These are phyloP conservation scores for Globomyces pollinis-pini DNA, from an alignment of 192 early-diverging fungal genomes.

Conservation along the genomic window DNA sequence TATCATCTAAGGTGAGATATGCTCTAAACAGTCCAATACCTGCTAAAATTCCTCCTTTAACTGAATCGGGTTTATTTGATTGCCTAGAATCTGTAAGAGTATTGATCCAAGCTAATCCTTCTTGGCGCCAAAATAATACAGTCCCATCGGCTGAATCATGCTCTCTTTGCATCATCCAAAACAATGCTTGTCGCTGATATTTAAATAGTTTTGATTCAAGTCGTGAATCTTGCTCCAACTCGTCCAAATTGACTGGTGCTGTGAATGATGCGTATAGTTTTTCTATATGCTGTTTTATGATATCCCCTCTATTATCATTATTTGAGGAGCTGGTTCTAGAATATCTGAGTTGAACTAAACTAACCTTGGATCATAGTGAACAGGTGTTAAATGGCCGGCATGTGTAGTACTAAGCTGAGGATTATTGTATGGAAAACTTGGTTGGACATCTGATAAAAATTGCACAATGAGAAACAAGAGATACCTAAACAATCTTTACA, in stretches of 20 bases:
- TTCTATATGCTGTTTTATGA: slow-evolving; percentile 43
- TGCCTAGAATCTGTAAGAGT: slow-evolving; percentile 41
- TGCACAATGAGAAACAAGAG: too few species aligned
- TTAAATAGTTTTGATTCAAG: slow-evolving; percentile 54
- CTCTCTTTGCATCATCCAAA: slow-evolving; percentile 72
- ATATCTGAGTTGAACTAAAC: too few species aligned
- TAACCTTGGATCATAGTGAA: too few species aligned
- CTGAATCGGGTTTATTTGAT: slow-evolving; percentile 32
- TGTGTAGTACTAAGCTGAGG: too few species aligned
- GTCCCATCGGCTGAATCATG: background rate
- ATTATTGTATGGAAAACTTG: too few species aligned
- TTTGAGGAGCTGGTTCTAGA: too few species aligned
- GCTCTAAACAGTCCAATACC: too few species aligned
- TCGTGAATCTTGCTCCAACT: slow-evolving; percentile 39
- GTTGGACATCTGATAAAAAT: too few species aligned
- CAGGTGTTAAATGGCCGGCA: too few species aligned
- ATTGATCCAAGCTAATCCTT: slow-evolving; percentile 19
- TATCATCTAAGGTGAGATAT: too few species aligned
- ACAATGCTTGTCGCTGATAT: slow-evolving; percentile 79
- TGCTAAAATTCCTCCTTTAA: slow-evolving; percentile 54
- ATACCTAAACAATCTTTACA: too few species aligned
- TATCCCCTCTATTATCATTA: too few species aligned
- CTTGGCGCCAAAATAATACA: slow-evolving; percentile 17
- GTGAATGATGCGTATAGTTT: slow-evolving; percentile 52
- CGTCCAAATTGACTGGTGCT: slow-evolving; percentile 35